phyloP scores from a whole-genome alignment of 345 rosid genomes.

The Gossypium thurberi region DNA sequence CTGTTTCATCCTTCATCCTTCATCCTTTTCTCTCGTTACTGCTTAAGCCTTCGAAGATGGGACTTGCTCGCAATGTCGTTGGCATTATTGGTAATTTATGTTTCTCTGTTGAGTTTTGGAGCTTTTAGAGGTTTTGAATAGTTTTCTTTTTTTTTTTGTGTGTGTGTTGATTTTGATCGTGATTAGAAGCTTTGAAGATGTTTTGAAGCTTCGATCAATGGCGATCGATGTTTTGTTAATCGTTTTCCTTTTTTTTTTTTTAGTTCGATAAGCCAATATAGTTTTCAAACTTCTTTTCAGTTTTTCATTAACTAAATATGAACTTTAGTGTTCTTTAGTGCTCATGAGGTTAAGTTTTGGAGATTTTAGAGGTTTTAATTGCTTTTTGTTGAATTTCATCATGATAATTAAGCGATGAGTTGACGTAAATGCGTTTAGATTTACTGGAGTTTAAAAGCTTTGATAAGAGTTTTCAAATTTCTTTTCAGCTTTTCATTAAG shows the following conservation, averaged over 20 bases:
- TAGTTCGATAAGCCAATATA: not conserved
- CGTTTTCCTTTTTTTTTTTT: not conserved
- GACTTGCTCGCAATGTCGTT: not conserved
- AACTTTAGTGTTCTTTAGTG: no score
- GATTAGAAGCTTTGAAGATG: not conserved
- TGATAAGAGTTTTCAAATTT: not conserved
- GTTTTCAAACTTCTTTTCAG: not conserved
- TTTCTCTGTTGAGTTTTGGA: not conserved
- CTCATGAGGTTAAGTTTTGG: not conserved
- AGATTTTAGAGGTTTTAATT: not conserved
- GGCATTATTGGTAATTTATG: conserved; percentile 7
- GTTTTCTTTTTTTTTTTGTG: no score
- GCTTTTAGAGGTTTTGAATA: not conserved
- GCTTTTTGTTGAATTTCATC: not conserved
- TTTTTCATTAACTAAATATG: not conserved
- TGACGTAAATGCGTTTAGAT: no score
- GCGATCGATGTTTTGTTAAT: not conserved
- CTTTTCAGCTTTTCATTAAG: not conserved
- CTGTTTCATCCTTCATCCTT: not conserved
- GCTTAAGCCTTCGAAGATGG: not conserved
- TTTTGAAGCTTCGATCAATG: not conserved
- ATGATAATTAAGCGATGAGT: not conserved
- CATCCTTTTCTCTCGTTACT: not conserved
- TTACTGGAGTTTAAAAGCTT: not conserved
- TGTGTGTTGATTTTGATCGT: not conserved